Base-by-base conservation (phyloP, 805 yeast genomes). In the Starmerella floris region DNA sequence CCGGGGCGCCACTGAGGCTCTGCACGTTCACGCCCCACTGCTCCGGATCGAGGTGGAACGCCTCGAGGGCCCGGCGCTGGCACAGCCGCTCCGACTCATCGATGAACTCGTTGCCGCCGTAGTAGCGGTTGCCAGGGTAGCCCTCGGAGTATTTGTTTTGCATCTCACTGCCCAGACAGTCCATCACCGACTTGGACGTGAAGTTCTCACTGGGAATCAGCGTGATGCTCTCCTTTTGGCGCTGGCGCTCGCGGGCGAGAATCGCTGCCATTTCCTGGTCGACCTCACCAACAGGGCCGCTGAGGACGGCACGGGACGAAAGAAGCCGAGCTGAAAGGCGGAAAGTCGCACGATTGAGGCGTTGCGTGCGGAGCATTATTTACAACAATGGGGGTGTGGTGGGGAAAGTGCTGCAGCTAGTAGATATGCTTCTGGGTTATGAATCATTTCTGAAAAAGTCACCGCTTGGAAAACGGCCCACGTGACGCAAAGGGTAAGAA, bases 11-110 rank as follows among this genome's bases (percentile, higher is more conserved):
- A 43, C 94, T 81, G 55, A 88, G 71, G 2, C 96, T 69, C 69
- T 88, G 98, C 39, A 88, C 98, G 54, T 88, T 88, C 55, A 88
- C 97, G 37, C 98, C 98, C 98, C 98, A 88, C 61, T 79, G 68
- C 35, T 71, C 80, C 30, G 91, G 73, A 51, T 79, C 74, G 50
- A 87, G 65, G 45, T 68, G 65, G 64, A 84, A 88, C 10, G 94
- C 85, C 56, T 80, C 74, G 47, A 88, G 68, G 37, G 97, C 98
- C 64, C 98, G 74, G 56, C 77, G 72, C 66, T 85, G 95, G 67
- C 97, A 88, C 45, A 88, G 67, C 13, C 76, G 63, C 69, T 88
- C 98, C 57, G 83, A 84, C 68, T 76, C 72, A 67, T 88, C 98
- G 57, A 88, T 88, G 66, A 76, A 80, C 66, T 88, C 85, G 61